These are phyloP conservation scores for Calonectria henricotiae DNA, from an alignment of 2,329 filamentous ascomycete genomes.

Conservation along the genomic window DNA sequence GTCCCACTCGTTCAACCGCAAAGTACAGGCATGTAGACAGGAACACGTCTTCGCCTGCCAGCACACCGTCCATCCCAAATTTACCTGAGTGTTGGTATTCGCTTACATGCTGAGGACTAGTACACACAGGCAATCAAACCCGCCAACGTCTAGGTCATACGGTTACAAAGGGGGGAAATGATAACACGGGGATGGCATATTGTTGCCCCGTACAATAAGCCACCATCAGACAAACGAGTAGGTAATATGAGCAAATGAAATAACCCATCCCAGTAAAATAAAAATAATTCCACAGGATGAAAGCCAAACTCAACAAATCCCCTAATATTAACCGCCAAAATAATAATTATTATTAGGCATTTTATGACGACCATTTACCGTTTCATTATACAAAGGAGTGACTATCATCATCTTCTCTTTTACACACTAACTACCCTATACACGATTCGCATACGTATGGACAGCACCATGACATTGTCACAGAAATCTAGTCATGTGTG, in stretches of 20 bases:
- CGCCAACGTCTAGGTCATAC: not conserved
- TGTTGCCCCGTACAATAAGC: conserved; percentile 3
- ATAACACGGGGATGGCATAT: not conserved
- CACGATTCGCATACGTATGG: not conserved
- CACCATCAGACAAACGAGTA: not conserved
- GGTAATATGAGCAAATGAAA: not conserved
- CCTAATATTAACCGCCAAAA: not conserved
- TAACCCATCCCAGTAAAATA: not conserved
- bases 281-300: not conserved
- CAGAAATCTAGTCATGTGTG: not conserved
- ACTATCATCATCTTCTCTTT: not conserved
- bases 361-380: not conserved
- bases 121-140: not conserved
- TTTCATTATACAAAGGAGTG: not conserved
- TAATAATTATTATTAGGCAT: not conserved
- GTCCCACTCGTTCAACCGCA: not conserved
- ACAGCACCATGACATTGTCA: not conserved
- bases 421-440: conserved; percentile 27
- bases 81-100: not conserved
- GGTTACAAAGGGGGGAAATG: conserved; percentile 4
- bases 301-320: not conserved
- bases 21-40: not conserved
- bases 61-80: not conserved
- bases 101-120: not conserved
- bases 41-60: conserved; percentile 1